Base-by-base conservation (phyloP, 106 monocot species). In the Hemerocallis citrina region DNA sequence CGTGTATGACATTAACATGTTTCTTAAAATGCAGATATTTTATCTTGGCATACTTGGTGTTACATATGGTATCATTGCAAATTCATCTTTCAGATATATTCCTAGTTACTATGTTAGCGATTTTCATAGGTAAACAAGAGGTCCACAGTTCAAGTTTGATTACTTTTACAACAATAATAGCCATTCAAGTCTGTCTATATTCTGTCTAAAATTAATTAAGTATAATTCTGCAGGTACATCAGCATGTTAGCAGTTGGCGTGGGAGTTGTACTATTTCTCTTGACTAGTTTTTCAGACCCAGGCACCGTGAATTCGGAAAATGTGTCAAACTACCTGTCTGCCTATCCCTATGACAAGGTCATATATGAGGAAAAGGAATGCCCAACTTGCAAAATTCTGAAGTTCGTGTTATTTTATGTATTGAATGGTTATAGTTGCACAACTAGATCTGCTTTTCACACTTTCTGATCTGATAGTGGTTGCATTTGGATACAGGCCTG, bases 211-310 rank as follows among this genome's bases (percentile, higher is more conserved):
- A 15, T 59, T 31, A 48, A 24, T 57, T 55, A 43, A 48, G n/a
- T 36, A 41, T 57, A 29, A 23, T 75, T 45, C 43, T 81, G 65
- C 74, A 91, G 96, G 75, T 87, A 87, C 57, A 34, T 71, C 25
- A 87, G 90, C 59, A 34, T 82, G 52, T 34, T 81, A 55, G 96
- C 81, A 16, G 85, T 91, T 71, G 74, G 66, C 19, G 58, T 81
- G 7, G 86, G 90, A 44, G 49, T 87, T 36, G 10, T 87, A 54
- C 74, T 96, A 41, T 96, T 96, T 65, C 57, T 90, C 21, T 81
- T 96, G 69, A 96, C 96, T 48, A 90, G 96, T 69, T 91, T 96
- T 71, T 84, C 96, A 67, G 90, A 96, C 77, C 90, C 96, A 63
- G 96, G 96, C 74, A 91, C 77, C 54, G 79, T 96, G 36, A 96